Base-by-base conservation (phyloP, 257 asterid species). In the Pogostemon cablin region DNA sequence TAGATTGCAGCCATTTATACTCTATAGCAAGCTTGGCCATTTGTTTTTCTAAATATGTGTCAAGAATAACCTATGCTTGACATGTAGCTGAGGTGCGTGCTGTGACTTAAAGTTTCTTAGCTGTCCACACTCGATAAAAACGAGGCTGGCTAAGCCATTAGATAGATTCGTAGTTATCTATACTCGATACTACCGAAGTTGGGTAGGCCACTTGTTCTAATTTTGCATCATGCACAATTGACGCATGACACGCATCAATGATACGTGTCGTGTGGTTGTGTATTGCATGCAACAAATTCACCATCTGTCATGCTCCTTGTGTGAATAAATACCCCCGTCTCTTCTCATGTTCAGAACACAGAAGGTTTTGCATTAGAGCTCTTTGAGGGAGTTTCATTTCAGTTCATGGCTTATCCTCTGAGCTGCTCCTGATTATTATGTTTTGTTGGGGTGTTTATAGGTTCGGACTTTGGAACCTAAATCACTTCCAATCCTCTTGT, bases 361-460 rank as follows among this genome's bases (percentile, higher is more conserved):
- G 12, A 47, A 47, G 52, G 0, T 47, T 9, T 56, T 5, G 32
- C 32, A 25, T 25, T 25, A 49, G 46, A 17, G 40, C 42, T 40
- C 46, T 25, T 9, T 63, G 52, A 43, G 68, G 9, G 34, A 42
- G 32, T 11, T 5, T 10, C 5, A 43, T 5, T 15, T 44, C 39
- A 12, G 11, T 47, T 47, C 52, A 47, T 47, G 52, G 52, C 12
- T 47, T 9, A 47, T 47, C n/a, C 52, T 47, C 52, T 47, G 43
- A 64, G 52, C 8, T 37, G 46, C 40, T 32, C 25, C 55, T 72
- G 41, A 34, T 25, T 25, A 25, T 4, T 17, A 46, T 59, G 12
- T 72, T 48, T 10, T 56, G 38, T 47, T 3, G 52, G 9, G 61
- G 61, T 65, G 44, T 57, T 73, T 38, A 56, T 53, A 65, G 67